Conservation (phyloP, 148 eudicot species). For the Rhododendron ferrugineum region DNA sequence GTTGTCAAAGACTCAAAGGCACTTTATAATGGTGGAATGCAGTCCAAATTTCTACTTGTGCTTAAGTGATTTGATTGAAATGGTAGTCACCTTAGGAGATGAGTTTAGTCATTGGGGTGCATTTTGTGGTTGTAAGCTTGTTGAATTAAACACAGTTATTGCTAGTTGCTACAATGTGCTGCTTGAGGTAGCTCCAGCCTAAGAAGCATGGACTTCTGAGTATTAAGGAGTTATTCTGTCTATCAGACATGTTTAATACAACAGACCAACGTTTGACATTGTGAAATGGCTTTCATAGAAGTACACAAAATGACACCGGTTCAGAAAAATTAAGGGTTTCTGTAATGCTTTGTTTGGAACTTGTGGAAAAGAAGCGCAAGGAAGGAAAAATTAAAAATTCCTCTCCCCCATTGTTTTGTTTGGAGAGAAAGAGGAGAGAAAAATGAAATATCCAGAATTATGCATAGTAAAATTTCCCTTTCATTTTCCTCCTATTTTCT, state of each 20-base stretch:
- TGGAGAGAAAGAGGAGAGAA: too few relatives aligned
- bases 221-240: background rate
- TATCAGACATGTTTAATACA: background rate
- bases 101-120: background rate
- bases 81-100: background rate
- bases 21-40: background rate
- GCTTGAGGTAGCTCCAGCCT: background rate
- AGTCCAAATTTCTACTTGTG: background rate
- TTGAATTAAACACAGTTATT: background rate
- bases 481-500: too few relatives aligned
- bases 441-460: too few relatives aligned
- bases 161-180: background rate
- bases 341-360: background rate
- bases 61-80: background rate
- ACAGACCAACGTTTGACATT: background rate
- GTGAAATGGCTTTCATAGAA: background rate
- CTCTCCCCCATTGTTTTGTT: too few relatives aligned
- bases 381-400: too few relatives aligned
- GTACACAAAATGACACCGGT: too few relatives aligned
- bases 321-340: background rate
- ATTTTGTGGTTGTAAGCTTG: background rate
- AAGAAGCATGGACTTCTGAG: background rate
- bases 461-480: too few relatives aligned
- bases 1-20: background rate
- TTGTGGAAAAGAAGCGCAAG: too few relatives aligned